These are phyloP conservation scores for Collybia sordida DNA, from an alignment of 768 basidiomycete species.

Conservation along the genomic window DNA sequence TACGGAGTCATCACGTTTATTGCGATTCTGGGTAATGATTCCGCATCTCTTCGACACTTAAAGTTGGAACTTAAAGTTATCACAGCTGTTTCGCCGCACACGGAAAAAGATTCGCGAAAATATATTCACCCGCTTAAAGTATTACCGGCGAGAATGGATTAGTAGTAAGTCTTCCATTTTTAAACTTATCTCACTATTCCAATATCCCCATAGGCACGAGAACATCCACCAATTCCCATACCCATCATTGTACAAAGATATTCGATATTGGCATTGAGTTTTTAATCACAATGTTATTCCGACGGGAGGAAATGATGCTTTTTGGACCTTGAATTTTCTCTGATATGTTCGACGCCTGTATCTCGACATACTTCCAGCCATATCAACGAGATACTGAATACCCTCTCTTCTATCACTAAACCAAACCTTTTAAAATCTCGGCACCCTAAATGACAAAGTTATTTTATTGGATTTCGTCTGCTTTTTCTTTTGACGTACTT, in stretches of 20 bases:
- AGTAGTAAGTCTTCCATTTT: constrained; percentile 56
- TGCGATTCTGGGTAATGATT: too few species aligned
- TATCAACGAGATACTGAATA: too few species aligned
- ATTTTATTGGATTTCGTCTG: too few species aligned
- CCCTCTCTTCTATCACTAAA: too few species aligned
- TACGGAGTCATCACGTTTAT: constrained; percentile 21
- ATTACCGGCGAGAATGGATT: constrained; percentile 62
- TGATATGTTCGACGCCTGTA: too few species aligned
- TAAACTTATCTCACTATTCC: not conserved
- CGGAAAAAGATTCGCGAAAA: constrained; percentile 68
- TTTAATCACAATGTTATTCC: constrained; percentile 85
- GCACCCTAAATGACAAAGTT: too few species aligned
- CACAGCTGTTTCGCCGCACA: constrained; percentile 67
- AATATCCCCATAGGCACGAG: constrained; percentile 69
- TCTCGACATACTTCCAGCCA: too few species aligned
- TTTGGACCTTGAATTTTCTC: constrained; percentile 64
- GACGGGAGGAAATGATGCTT: constrained; percentile 67
- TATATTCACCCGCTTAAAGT: constrained; percentile 90
- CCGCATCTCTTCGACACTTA: constrained; percentile 51
- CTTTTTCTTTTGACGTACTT: too few species aligned
- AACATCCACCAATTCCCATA: constrained; percentile 71
- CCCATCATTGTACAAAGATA: constrained; percentile 75
- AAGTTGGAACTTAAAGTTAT: constrained; percentile 67
- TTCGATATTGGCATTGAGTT: constrained; percentile 70
- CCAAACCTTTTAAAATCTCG: too few species aligned